Evolutionary conservation across 2,329 filamentous ascomycete genomes (phyloP).

Genomic region (Cladosporium sphaerospermum): DNA sequence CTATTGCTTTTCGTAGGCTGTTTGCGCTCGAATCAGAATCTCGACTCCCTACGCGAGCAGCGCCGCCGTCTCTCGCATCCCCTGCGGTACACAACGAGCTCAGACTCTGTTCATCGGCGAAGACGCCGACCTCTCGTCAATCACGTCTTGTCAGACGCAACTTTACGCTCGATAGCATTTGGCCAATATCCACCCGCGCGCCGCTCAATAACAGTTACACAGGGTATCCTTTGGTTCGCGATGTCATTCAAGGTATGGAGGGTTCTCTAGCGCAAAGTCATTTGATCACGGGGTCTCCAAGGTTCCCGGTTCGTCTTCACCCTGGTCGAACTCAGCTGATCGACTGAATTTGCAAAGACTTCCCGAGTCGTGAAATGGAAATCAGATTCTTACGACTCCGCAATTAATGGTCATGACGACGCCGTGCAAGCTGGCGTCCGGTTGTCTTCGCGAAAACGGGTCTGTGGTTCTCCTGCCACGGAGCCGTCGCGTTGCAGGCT

Average conservation of each 20-base stretch:
- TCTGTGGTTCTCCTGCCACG: neutral
- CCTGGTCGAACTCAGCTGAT: neutral
- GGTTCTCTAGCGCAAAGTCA: constrained; percentile 1
- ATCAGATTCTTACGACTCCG: neutral
- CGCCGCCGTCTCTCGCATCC: too few relatives aligned
- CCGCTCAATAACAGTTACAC: too few relatives aligned
- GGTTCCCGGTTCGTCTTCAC: neutral
- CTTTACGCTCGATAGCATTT: too few relatives aligned
- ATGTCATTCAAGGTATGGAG: neutral
- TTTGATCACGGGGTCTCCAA: neutral
- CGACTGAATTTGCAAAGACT: neutral
- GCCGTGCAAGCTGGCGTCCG: neutral
- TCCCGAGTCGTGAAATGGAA: neutral
- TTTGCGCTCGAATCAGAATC: too few relatives aligned
- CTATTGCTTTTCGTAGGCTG: too few relatives aligned
- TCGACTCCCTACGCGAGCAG: too few relatives aligned
- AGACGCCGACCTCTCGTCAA: too few relatives aligned
- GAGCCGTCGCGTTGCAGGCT: neutral
- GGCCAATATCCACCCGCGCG: too few relatives aligned
- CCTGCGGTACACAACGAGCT: too few relatives aligned
- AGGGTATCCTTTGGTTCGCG: too few relatives aligned
- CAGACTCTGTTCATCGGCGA: too few relatives aligned
- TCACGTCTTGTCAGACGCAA: too few relatives aligned
- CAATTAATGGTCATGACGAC: neutral
- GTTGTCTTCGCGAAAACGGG: neutral